These are phyloP conservation scores for Marasmius oreades DNA, from an alignment of 1,284 basidiomycete species.

Conservation along the genomic window DNA sequence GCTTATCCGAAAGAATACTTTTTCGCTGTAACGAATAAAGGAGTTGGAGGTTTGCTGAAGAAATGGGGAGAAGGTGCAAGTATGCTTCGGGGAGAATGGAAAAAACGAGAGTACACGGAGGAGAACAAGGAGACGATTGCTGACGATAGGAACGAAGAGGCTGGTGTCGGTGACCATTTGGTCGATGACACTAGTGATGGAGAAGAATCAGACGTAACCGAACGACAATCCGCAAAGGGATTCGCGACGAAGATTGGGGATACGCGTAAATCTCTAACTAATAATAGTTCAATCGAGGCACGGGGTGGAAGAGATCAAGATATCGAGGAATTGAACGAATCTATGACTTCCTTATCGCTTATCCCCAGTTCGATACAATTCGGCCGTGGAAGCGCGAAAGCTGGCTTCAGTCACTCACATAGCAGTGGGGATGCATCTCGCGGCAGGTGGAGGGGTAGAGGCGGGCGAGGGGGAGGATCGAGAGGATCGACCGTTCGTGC, in stretches of 20 bases:
- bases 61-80: slow-evolving; percentile 80
- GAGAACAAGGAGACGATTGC: slow-evolving; percentile 23
- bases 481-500: not conserved
- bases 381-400: slow-evolving; percentile 56
- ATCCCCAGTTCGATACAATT: slow-evolving; percentile 68
- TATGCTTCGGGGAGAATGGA: slow-evolving; percentile 70
- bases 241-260: slow-evolving; percentile 16
- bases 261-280: slow-evolving; percentile 13
- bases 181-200: slow-evolving; percentile 13
- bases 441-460: not conserved
- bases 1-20: slow-evolving; percentile 84
- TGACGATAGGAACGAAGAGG: slow-evolving; percentile 15
- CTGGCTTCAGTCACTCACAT: slow-evolving; percentile 32
- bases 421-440: not conserved
- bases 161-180: not conserved
- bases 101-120: slow-evolving; percentile 37
- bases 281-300: slow-evolving; percentile 6
- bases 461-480: not conserved
- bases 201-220: slow-evolving; percentile 9
- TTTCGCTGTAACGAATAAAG: slow-evolving; percentile 86
- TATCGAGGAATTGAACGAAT: slow-evolving; percentile 42
- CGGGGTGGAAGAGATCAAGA: slow-evolving; percentile 21
- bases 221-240: not conserved
- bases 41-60: slow-evolving; percentile 71
- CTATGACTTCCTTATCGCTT: slow-evolving; percentile 59